Conservation (phyloP, 1,284 basidiomycete species). For the Amylostereum areolatum region DNA sequence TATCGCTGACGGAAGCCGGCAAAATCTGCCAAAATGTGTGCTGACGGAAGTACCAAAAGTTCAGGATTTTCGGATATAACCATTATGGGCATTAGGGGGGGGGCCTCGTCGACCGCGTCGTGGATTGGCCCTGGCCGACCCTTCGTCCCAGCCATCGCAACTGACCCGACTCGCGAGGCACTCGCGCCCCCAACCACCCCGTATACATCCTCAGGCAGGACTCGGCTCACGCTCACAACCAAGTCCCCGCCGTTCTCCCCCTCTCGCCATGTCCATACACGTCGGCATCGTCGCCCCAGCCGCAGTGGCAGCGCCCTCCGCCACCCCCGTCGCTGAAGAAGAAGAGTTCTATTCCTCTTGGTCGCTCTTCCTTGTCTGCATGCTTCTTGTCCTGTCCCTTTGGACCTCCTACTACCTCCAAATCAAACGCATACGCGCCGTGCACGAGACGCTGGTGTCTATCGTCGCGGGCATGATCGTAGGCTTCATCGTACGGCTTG, state of each 20-base stretch:
- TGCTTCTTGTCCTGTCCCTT: slow-evolving; percentile 90
- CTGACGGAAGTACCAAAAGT: too few species aligned
- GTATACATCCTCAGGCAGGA: too few species aligned
- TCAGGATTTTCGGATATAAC: too few species aligned
- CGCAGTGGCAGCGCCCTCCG: slow-evolving; percentile 9
- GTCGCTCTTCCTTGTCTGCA: slow-evolving; percentile 92
- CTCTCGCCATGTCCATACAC: not conserved
- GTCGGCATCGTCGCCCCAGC: slow-evolving; percentile 1
- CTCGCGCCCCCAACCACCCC: too few species aligned
- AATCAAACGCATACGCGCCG: slow-evolving; percentile 90
- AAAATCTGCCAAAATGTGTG: too few species aligned
- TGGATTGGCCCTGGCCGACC: too few species aligned
- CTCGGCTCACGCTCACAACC: too few species aligned
- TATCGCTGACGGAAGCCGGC: too few species aligned
- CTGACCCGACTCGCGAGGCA: too few species aligned
- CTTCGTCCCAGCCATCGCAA: too few species aligned
- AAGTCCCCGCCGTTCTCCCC: not conserved
- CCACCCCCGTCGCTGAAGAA: slow-evolving; percentile 47
- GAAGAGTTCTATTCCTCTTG: slow-evolving; percentile 92
- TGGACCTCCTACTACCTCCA: slow-evolving; percentile 98
- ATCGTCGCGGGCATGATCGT: slow-evolving; percentile 97
- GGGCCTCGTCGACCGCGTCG: too few species aligned
- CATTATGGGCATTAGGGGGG: too few species aligned
- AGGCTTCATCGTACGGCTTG: slow-evolving; percentile 84
- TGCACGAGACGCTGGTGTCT: slow-evolving; percentile 96